Conservation (phyloP, 208 protist genomes). For the Eutreptiella sp. region DNA sequence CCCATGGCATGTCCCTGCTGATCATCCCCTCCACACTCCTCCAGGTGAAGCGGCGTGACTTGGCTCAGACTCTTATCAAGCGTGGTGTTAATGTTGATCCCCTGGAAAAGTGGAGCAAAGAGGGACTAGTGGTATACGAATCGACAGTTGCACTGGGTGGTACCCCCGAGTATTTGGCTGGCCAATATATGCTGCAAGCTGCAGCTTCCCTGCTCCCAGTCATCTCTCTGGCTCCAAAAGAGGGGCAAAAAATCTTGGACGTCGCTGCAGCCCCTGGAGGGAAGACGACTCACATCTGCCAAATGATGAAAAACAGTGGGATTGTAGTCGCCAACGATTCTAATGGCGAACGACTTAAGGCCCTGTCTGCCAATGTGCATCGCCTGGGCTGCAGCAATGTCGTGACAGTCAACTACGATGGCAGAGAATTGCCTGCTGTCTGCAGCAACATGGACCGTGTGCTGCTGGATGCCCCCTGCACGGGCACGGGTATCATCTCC, state of each 20-base stretch:
- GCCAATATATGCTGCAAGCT: slow-evolving; percentile 98
- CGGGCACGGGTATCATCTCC: slow-evolving; percentile 96
- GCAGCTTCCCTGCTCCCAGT: slow-evolving; percentile 97
- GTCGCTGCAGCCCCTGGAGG: slow-evolving; percentile 97
- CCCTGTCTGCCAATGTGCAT: slow-evolving; percentile 94
- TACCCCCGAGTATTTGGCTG: slow-evolving; percentile 98
- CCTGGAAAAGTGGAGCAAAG: slow-evolving; percentile 87
- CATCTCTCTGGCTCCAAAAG: slow-evolving; percentile 90
- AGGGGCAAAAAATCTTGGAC: slow-evolving; percentile 90
- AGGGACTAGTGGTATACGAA: slow-evolving; percentile 95
- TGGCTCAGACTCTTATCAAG: slow-evolving; percentile 86
- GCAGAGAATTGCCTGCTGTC: slow-evolving; percentile 73
- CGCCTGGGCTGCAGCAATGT: slow-evolving; percentile 87
- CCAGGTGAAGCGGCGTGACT: slow-evolving; percentile 86
- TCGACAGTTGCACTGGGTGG: slow-evolving; percentile 95
- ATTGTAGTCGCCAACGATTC: slow-evolving; percentile 97
- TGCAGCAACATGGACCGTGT: slow-evolving; percentile 71
- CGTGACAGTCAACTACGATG: slow-evolving; percentile 91
- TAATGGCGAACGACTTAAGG: slow-evolving; percentile 82
- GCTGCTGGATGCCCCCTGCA: slow-evolving; percentile 98
- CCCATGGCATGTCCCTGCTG: no score
- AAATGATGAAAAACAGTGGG: slow-evolving; percentile 98
- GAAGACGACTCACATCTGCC: slow-evolving; percentile 96
- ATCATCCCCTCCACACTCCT: slow-evolving; percentile 97
- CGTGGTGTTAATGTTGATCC: slow-evolving; percentile 96